Percentiles rank a stretch among this genome's conserved stretches.
These are phyloP conservation scores for Mangifera indica DNA, from an alignment of 345 rosid genomes.

Conservation along the genomic window DNA sequence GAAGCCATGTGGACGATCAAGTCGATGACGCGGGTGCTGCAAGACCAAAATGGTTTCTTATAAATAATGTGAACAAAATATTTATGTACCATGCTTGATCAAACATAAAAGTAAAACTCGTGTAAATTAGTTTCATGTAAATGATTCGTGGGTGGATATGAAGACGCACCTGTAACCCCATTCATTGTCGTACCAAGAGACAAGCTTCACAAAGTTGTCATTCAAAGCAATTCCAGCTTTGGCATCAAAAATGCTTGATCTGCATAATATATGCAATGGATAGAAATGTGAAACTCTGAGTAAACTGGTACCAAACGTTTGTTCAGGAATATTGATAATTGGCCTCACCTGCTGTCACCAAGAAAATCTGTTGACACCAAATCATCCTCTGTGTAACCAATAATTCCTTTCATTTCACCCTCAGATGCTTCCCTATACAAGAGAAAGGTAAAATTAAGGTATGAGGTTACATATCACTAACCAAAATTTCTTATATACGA, in stretches of 20 bases:
- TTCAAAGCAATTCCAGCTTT: slow-evolving; percentile 57
- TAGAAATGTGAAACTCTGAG: not conserved
- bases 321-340: not conserved
- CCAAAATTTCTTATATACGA: too few relatives aligned
- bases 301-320: not conserved
- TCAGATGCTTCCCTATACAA: slow-evolving; percentile 53
- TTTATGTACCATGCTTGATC: too few relatives aligned
- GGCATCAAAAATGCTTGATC: slow-evolving; percentile 61
- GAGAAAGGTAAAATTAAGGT: too few relatives aligned
- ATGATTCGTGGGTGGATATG: not conserved
- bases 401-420: slow-evolving; percentile 57
- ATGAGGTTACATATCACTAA: too few relatives aligned
- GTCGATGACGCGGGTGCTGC: slow-evolving; percentile 56
- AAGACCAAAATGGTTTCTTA: not conserved
- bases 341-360: slow-evolving; percentile 56
- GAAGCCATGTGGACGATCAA: slow-evolving; percentile 53
- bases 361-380: slow-evolving; percentile 58
- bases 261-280: slow-evolving; percentile 6
- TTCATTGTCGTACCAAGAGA: slow-evolving; percentile 56
- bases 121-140: not conserved
- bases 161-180: slow-evolving; percentile 53
- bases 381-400: slow-evolving; percentile 64
- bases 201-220: slow-evolving; percentile 43
- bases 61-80: not conserved
- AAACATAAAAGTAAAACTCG: too few relatives aligned